Base-by-base conservation (phyloP, 2,329 filamentous ascomycete species). In the Diaporthe batatas region DNA sequence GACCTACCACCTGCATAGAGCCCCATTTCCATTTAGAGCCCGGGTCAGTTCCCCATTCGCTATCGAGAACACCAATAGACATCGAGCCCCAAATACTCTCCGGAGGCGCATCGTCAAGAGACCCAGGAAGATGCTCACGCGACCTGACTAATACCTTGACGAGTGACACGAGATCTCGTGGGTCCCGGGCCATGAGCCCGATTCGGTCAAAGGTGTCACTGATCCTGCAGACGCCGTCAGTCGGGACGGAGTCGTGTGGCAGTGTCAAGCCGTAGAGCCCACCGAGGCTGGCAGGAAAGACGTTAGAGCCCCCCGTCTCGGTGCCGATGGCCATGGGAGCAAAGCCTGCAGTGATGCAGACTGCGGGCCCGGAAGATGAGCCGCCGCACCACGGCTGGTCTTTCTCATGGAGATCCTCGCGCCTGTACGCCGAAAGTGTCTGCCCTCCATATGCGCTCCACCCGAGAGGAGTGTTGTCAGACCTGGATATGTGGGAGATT, bases 321-420 rank as follows among this genome's bases (percentile, higher is more conserved):
- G 82, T 83, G 21, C 75, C 76, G 12, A 84, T 77, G 4, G 79
- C 79, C 2, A 85, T 76, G 14, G 83, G 81, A 55, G 79, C 79
- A 73, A 84, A 84, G 1, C 83, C 82, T 8, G 83, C 80, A 4
- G 82, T 80, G 18, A 84, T 79, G 34, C 77, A 79, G 7, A 82
- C 81, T 3, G 82, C 82, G 3, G 82, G 81, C 14, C 83, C 83
- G 18, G 75, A 73, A 3, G 77, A 78, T 5, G 77, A 78, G 7
- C 82, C 83, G 57, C 79, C 73, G 23, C 55, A 68, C 18, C 42
- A 81, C 2, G 75, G 75, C 51, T 77, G 74, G 49, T 77, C 68
- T 7, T 72, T 29, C 18, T 75, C 73, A n/a, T 23, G 3, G 8
- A 77, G 47, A 10, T 14, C 62, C 23, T 51, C 34, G n/a, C 51